These are phyloP conservation scores for Gamarada debralockiae DNA, from an alignment of 495 filamentous ascomycete species.

Conservation along the genomic window DNA sequence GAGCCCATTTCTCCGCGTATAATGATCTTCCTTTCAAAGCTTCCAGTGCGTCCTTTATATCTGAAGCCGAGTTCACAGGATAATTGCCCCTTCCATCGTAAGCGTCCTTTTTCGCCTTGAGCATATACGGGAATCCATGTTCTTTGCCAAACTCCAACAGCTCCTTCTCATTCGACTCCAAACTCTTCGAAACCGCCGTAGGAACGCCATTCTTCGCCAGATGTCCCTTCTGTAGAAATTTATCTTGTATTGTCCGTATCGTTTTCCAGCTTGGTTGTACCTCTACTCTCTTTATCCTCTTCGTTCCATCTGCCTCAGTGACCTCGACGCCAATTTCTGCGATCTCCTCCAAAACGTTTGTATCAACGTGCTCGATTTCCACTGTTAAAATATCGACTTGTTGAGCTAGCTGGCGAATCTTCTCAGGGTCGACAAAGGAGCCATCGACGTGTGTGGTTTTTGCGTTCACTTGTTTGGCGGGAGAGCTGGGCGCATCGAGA, in stretches of 20 bases:
- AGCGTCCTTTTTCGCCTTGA: conserved; percentile 88
- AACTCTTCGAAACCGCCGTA: conserved; percentile 63
- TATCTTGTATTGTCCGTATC: conserved; percentile 91
- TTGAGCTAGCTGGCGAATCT: conserved; percentile 72
- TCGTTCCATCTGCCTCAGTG: conserved; percentile 30
- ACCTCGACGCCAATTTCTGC: conserved; percentile 53
- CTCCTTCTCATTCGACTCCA: conserved; percentile 41
- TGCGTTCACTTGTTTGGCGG: conserved; percentile 88
- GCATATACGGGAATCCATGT: conserved; percentile 86
- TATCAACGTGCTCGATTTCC: conserved; percentile 98
- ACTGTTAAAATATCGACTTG: conserved; percentile 83
- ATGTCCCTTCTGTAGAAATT: conserved; percentile 87
- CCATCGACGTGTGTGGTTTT: conserved; percentile 72
- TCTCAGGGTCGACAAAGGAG: conserved; percentile 76
- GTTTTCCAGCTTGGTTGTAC: conserved; percentile 91
- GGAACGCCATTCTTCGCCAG: conserved; percentile 61
- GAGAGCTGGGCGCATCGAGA: conserved; percentile 73
- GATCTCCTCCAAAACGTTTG: conserved; percentile 83
- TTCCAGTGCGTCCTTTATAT: conserved; percentile 65
- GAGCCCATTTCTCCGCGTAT: conserved; percentile 89
- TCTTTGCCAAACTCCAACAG: conserved; percentile 56
- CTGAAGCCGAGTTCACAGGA: conserved; percentile 60
- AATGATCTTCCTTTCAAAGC: conserved; percentile 66
- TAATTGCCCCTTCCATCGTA: conserved; percentile 89
- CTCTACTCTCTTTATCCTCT: conserved; percentile 39